Evolutionary conservation across 2,329 filamentous ascomycete genomes (phyloP), one percentile per base, ranked within the genome.

Genomic region (Polychaeton citri): DNA sequence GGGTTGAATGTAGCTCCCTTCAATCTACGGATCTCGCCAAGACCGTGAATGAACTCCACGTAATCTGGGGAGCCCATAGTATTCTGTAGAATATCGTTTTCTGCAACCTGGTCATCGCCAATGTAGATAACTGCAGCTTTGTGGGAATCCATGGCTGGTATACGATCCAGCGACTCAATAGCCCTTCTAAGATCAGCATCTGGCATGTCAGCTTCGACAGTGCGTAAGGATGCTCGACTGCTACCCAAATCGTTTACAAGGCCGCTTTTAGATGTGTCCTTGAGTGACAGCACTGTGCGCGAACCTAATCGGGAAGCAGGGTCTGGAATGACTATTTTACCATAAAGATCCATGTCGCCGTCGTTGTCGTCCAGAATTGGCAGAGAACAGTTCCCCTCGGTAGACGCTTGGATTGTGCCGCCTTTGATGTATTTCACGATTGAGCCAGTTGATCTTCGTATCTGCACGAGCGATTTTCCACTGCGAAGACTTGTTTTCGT

Each of bases 101-200:
- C 90, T 1, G 77, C 63, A 1, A 74, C 84, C 59, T 98, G 90
- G 5, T 81, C 80, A 49, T 92, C 79, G 36, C 81, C 86, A 43
- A 96, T 80, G 58, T 95, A 98, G 28, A 98, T 78, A 16, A 98
- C 81, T 12, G 90, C 90, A 30, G 94, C 81, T 59, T 94, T 95
- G 66, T 96, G 86, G 5, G 86, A 86, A 58, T 98, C 90, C 4
- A 98, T 79, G 6, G 85, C 87, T 24, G 88, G 81, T 45, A 76
- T 92, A 20, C 79, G 76, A 58, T 98, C 90, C 56, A 98, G 92
- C 9, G 76, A 68, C 24, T 73, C 72, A 26, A 98, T 78, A 1
- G 84, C 80, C 46, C 88, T 76, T 24, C 75, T 71, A 2, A 79
- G 75, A 20, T 72, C 70, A 9, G 43, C 40, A 21, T 57, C 53